These are phyloP conservation scores for Ulota crispa DNA, from an alignment of 225 moss, liverwort and hornwort genomes.

Conservation along the genomic window DNA sequence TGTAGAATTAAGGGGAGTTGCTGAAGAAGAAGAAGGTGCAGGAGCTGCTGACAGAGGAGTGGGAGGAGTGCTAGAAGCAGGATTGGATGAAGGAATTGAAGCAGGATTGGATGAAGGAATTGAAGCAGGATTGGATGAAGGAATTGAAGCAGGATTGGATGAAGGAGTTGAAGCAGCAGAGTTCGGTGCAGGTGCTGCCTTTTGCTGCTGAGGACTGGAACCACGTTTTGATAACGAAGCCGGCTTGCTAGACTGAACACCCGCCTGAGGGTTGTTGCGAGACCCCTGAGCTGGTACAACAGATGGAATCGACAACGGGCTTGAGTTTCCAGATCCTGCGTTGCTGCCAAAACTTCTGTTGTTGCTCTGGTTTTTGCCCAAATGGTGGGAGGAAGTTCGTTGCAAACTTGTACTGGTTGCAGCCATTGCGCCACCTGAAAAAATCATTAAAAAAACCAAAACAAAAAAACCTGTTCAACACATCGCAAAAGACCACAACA, in stretches of 20 bases:
- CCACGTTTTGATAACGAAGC: slow-evolving; percentile 33
- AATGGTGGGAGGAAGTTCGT: slow-evolving; percentile 55
- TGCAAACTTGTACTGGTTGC: slow-evolving; percentile 42
- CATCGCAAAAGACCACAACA: neutral
- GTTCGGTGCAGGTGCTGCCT: neutral
- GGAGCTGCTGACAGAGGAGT: neutral
- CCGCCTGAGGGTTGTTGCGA: slow-evolving; percentile 34
- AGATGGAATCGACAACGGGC: slow-evolving; percentile 37
- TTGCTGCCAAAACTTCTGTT: slow-evolving; percentile 43
- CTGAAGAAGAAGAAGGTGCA: neutral
- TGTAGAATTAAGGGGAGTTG: neutral
- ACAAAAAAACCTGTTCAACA: neutral
- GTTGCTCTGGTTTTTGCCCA: slow-evolving; percentile 46
- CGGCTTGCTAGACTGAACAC: slow-evolving; percentile 39
- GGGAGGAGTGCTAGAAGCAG: neutral
- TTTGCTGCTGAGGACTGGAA: slow-evolving; percentile 10
- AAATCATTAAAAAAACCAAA: neutral
- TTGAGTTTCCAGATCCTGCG: slow-evolving; percentile 47
- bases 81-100: slow-evolving; percentile 1
- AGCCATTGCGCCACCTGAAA: slow-evolving; percentile 52
- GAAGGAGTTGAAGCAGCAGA: neutral
- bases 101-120: slow-evolving; percentile 5
- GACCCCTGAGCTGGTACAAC: slow-evolving; percentile 38
- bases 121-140: neutral
- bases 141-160: neutral